Evolutionary conservation across 2,329 filamentous ascomycete species (phyloP).

Genomic region (Aspergillus pseudoterreus): DNA sequence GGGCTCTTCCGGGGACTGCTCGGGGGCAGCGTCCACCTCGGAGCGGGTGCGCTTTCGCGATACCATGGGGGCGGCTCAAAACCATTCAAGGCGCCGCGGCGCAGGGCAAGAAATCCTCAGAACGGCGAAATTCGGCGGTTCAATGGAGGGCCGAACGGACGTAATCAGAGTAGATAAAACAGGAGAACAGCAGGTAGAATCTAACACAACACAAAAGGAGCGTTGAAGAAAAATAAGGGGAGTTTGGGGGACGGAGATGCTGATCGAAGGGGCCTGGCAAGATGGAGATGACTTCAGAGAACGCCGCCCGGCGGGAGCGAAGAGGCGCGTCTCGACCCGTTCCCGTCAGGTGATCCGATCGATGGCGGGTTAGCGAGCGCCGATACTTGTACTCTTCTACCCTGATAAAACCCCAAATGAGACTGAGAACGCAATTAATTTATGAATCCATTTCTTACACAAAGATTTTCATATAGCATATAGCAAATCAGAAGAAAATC

Average conservation of each 20-base stretch:
- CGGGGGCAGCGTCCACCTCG: conserved; percentile 52
- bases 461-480: too few species aligned
- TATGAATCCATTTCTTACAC: too few species aligned
- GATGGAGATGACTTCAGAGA: conserved; percentile 28
- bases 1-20: conserved; percentile 33
- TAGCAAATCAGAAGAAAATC: too few species aligned
- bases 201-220: neutral
- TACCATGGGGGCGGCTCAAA: conserved; percentile 43
- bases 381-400: too few species aligned
- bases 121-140: neutral
- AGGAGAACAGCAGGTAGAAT: neutral
- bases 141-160: neutral
- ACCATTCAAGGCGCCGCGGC: conserved; percentile 26
- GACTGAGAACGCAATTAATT: too few species aligned
- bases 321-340: conserved; percentile 28
- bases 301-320: conserved; percentile 4
- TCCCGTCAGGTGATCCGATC: conserved; percentile 25
- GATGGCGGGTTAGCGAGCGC: too few species aligned
- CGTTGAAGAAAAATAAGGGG: neutral
- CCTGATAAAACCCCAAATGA: too few species aligned
- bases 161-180: neutral
- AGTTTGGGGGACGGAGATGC: conserved; percentile 1
- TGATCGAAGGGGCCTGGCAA: conserved; percentile 18
- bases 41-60: conserved; percentile 55
- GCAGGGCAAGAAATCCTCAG: conserved; percentile 11